Evolutionary conservation across 202 grass and related monocot species (phyloP).

Genomic region (Setaria italica): DNA sequence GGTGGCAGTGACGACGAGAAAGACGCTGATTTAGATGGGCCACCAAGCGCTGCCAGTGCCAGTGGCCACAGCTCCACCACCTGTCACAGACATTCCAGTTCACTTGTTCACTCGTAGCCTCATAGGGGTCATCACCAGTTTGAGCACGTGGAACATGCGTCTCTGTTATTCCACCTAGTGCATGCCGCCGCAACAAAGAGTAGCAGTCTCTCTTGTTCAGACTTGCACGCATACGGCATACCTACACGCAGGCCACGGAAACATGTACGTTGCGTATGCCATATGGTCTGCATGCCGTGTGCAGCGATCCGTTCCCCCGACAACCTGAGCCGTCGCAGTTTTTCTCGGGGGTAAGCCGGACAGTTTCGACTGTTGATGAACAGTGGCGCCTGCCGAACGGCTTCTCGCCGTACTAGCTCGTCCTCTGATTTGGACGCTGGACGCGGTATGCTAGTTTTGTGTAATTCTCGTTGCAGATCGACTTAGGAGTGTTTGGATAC

Average conservation of each 20-base stretch:
- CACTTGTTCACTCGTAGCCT: not conserved
- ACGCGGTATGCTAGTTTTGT: too few relatives aligned
- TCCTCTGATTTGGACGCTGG: too few relatives aligned
- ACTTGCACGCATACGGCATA: conserved; percentile 1
- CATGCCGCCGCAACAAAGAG: not conserved
- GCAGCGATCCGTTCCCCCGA: too few relatives aligned
- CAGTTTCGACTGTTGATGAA: too few relatives aligned
- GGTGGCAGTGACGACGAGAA: not conserved
- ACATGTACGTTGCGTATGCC: not conserved
- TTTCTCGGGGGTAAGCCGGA: too few relatives aligned
- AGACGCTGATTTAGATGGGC: conserved; percentile 29
- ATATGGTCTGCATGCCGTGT: not conserved
- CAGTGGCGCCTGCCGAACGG: too few relatives aligned
- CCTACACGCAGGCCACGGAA: not conserved
- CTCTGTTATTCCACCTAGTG: not conserved
- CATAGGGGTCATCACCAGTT: not conserved
- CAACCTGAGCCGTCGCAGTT: too few relatives aligned
- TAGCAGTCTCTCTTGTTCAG: conserved; percentile 27
- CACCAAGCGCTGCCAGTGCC: not conserved
- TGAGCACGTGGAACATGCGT: conserved; percentile 17
- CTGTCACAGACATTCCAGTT: not conserved
- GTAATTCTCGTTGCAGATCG: too few relatives aligned
- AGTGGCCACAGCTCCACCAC: not conserved
- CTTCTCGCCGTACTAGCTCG: too few relatives aligned
- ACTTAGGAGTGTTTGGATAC: too few relatives aligned